phyloP scores from a whole-genome alignment of 1,284 basidiomycete species.

The Cystobasidiaceae sp. region DNA sequence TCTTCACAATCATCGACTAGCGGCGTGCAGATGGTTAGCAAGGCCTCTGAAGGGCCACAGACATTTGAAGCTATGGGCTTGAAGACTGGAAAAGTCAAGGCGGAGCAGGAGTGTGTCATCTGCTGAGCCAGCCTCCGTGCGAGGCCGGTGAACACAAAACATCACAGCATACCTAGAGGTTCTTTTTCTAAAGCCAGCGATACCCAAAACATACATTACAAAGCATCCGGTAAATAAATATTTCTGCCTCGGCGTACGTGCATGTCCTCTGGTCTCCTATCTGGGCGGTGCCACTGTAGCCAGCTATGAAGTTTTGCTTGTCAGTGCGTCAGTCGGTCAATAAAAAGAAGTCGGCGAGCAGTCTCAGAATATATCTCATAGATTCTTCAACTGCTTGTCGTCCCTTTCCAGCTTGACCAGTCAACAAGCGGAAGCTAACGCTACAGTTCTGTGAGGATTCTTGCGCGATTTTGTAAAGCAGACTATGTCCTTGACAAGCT shows the following conservation, averaged over 20 bases:
- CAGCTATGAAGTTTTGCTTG: too few species aligned
- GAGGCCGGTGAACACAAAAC: neutral
- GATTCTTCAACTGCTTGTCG: too few species aligned
- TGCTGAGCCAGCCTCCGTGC: neutral
- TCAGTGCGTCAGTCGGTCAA: too few species aligned
- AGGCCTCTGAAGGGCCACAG: constrained; percentile 54
- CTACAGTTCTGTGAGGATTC: too few species aligned
- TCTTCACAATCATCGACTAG: constrained; percentile 22
- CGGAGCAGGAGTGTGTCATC: constrained; percentile 37
- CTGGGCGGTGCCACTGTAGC: too few species aligned
- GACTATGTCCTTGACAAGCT: constrained; percentile 25
- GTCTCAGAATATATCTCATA: too few species aligned
- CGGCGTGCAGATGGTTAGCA: constrained; percentile 26
- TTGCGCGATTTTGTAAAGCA: constrained; percentile 19
- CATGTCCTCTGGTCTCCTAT: too few species aligned
- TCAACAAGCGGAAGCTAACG: too few species aligned
- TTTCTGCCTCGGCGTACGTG: too few species aligned
- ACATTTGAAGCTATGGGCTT: constrained; percentile 84
- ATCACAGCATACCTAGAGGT: too few species aligned
- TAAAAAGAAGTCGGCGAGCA: too few species aligned
- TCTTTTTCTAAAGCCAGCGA: neutral
- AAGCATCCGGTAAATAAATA: neutral
- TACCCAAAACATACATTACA: neutral
- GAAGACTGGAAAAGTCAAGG: constrained; percentile 40
- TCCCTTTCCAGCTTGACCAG: too few species aligned